A percentile compares a stretch with the other conserved stretches of the same genome.
phyloP scores from a whole-genome alignment of 108 stramenopile genomes.

The Chaetoceros muelleri region DNA sequence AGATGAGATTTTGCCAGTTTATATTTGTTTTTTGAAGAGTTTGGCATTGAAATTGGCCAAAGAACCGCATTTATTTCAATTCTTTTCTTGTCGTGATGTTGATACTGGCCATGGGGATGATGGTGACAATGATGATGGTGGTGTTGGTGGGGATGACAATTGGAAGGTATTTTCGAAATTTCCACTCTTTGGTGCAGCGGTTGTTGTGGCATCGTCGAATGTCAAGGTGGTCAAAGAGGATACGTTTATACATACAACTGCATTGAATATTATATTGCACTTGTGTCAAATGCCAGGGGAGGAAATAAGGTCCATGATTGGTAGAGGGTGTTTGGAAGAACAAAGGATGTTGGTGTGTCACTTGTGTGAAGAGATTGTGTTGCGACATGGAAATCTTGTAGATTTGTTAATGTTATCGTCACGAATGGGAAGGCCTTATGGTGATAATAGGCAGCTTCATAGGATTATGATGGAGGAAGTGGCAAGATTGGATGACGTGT shows the following conservation, averaged over 20 bases:
- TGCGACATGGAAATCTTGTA: constrained; percentile 19
- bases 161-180: constrained; percentile 20
- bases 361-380: constrained; percentile 25
- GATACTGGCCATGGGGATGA: not conserved
- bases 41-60: constrained; percentile 47
- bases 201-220: constrained; percentile 39
- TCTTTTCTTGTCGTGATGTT: constrained; percentile 11
- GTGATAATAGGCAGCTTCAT: constrained; percentile 40
- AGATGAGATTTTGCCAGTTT: constrained; percentile 62
- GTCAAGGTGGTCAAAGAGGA: constrained; percentile 33
- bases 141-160: not conserved
- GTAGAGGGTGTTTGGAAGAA: constrained; percentile 14
- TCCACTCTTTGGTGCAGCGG: constrained; percentile 54
- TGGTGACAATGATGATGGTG: not conserved
- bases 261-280: constrained; percentile 57
- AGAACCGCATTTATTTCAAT: constrained; percentile 33
- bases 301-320: constrained; percentile 43
- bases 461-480: constrained; percentile 44
- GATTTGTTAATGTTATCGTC: constrained; percentile 31
- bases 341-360: constrained; percentile 21
- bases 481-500: constrained; percentile 36
- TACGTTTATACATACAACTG: constrained; percentile 47
- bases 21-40: constrained; percentile 55
- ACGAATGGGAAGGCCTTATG: too few species aligned
- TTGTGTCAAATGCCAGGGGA: constrained; percentile 37